A percentile compares a stretch with the other conserved stretches of the same genome.
Evolutionary conservation across 2,329 filamentous ascomycete species (phyloP).

Genomic region (Aaosphaeria arxii): DNA sequence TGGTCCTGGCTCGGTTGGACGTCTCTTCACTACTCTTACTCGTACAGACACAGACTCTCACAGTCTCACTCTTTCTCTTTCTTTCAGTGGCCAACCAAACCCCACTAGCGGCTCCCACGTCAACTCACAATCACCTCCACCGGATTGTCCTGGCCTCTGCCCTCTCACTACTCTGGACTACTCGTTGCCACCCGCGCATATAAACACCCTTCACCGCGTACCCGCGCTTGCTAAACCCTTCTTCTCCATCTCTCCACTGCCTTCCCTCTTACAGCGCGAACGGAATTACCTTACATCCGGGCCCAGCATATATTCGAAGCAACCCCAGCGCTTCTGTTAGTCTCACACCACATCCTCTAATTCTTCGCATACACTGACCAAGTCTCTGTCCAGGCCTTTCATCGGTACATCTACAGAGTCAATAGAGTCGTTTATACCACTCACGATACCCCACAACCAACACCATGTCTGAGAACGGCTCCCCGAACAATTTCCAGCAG

Average conservation of each 20-base stretch:
- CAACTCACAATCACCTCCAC: neutral
- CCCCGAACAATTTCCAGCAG: conserved; percentile 34
- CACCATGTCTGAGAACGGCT: conserved; percentile 44
- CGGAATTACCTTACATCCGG: conserved; percentile 5
- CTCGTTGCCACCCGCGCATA: conserved; percentile 15
- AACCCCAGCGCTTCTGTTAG: conserved; percentile 15
- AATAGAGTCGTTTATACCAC: no score
- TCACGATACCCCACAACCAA: no score
- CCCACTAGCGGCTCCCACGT: conserved; percentile 25
- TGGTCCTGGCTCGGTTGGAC: neutral
- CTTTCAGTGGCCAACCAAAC: conserved; percentile 8
- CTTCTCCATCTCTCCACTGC: no score
- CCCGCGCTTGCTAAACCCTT: neutral
- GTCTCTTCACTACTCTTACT: no score
- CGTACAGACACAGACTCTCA: neutral
- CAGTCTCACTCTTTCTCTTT: conserved; percentile 1
- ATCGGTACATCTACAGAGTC: no score
- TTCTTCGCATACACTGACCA: no score
- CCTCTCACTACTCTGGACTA: conserved; percentile 9
- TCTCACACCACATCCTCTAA: conserved; percentile 16
- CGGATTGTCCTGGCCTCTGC: conserved; percentile 20
- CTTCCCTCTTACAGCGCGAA: no score
- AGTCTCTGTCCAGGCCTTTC: no score
- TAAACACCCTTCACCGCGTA: conserved; percentile 7
- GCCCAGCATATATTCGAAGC: conserved; percentile 6